Base-by-base conservation (phyloP, 2,329 filamentous ascomycete genomes). In the Cladorrhinum sp. region DNA sequence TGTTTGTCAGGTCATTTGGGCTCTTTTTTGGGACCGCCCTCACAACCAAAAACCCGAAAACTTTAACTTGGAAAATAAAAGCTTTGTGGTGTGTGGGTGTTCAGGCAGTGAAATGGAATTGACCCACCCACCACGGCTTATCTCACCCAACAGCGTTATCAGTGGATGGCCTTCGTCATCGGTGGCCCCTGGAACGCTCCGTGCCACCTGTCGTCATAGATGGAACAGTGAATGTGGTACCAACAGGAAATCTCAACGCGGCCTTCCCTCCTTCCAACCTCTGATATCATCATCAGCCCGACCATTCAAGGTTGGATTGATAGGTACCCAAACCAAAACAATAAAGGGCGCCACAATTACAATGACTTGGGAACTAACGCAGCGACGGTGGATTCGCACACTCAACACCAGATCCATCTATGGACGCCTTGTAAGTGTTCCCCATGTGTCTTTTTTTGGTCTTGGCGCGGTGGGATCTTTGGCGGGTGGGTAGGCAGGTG, bases 381-480 rank as follows among this genome's bases (percentile, higher is more conserved):
- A 81, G 64, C 83, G 86, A 70, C 84, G 86, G 68, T 75, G 90
- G 70, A 74, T 85, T 70, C 83, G 88, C 72, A 77, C 84, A 69
- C 79, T 89, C 70, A 91, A 90, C 71, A 86, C 80, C 74, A 87
- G 87, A 74, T 92, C 86, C 75, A 86, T 92, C 66, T 90, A 86
- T 74, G 89, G 88, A 65, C 84, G 83, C 73, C 79, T 91, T 71
- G 90, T 92, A 81, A 72, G 88, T 85, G n/a, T 46, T 46, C 42
- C 8, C 18, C 42, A 4, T 20, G 4, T 26, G 33, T 60, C 16
- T 23, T 7, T 39, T 39, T 24, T 23, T 10, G n/a, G 54, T 53
- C 28, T 12, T 58, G 36, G n/a, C 54, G 21, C 16, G n/a, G 33
- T 46, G 46, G 24, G 28, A n/a, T n/a, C n/a, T n/a, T n/a, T n/a